Evolutionary conservation across 164 flowering plant genomes (phyloP).

Genomic region (Hamamelis virginiana): DNA sequence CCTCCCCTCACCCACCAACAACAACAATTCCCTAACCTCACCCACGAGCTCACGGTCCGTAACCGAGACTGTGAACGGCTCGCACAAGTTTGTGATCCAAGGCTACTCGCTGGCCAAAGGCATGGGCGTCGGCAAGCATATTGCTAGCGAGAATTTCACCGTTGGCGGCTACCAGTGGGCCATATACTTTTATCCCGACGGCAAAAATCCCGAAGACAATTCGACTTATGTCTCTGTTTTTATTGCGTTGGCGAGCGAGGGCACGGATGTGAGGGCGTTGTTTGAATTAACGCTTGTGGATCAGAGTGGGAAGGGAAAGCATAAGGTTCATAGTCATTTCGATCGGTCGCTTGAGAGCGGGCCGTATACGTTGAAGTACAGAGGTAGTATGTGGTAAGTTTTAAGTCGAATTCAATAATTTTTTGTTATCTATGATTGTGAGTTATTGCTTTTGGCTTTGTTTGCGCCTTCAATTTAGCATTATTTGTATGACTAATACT

Average conservation of each 20-base stretch:
- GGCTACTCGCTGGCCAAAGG: conserved; percentile 94
- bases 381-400: conserved; percentile 53
- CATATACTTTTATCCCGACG: conserved; percentile 74
- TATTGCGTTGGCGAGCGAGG: conserved; percentile 54
- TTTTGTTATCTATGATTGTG: neutral
- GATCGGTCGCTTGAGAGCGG: conserved; percentile 53
- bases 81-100: conserved; percentile 77
- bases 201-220: conserved; percentile 91
- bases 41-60: conserved; percentile 42
- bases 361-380: conserved; percentile 49
- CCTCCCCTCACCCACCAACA: neutral
- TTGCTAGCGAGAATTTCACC: conserved; percentile 86
- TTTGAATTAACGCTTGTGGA: conserved; percentile 46
- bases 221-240: conserved; percentile 62
- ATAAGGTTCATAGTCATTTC: conserved; percentile 52
- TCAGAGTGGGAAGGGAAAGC: conserved; percentile 45
- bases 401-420: neutral
- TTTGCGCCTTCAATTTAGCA: no score
- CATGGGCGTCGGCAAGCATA: conserved; percentile 96
- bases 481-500: no score
- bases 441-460: no score
- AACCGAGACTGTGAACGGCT: conserved; percentile 65
- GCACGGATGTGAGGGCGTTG: conserved; percentile 49
- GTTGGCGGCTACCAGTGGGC: conserved; percentile 97
- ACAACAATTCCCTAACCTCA: conserved; percentile 13